A percentile compares a stretch with the other conserved stretches of the same genome.
phyloP scores from a whole-genome alignment of 129 eudicot species.

The Silybum marianum region DNA sequence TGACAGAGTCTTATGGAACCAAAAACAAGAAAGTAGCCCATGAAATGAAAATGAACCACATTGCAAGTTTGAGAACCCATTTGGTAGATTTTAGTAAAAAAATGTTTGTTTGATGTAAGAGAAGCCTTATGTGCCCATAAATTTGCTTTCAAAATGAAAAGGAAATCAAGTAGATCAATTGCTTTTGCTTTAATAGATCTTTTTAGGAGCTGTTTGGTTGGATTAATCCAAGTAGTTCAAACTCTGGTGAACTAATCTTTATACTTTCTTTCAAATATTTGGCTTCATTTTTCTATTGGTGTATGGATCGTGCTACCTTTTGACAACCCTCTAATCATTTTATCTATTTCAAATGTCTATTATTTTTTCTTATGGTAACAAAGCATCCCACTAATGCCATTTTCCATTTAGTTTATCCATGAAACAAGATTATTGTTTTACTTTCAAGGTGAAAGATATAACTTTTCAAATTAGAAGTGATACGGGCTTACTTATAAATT shows the following conservation, averaged over 20 bases:
- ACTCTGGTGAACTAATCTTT: slow-evolving; percentile 55
- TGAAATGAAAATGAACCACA: slow-evolving; percentile 72
- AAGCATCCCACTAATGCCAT: background rate
- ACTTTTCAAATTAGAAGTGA: no score
- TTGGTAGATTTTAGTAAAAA: slow-evolving; percentile 44
- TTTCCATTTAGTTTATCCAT: no score
- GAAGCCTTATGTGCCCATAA: background rate
- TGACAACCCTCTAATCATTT: no score
- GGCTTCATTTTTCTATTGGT: no score
- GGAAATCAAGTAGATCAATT: no score
- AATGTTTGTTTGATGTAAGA: slow-evolving; percentile 32
- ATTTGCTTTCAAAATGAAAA: no score
- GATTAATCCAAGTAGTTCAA: slow-evolving; percentile 59
- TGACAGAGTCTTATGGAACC: slow-evolving; percentile 42
- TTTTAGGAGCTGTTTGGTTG: background rate
- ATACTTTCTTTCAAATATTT: no score
- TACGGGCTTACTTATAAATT: no score
- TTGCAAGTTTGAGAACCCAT: slow-evolving; percentile 61
- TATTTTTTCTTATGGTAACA: background rate
- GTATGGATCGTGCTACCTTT: no score
- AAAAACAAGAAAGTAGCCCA: slow-evolving; percentile 65
- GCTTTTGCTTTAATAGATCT: no score
- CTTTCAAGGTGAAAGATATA: no score
- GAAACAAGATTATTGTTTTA: no score
- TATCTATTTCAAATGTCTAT: background rate